Evolutionary conservation across 768 basidiomycete genomes (phyloP).

Genomic region (Clavaria fumosa): DNA sequence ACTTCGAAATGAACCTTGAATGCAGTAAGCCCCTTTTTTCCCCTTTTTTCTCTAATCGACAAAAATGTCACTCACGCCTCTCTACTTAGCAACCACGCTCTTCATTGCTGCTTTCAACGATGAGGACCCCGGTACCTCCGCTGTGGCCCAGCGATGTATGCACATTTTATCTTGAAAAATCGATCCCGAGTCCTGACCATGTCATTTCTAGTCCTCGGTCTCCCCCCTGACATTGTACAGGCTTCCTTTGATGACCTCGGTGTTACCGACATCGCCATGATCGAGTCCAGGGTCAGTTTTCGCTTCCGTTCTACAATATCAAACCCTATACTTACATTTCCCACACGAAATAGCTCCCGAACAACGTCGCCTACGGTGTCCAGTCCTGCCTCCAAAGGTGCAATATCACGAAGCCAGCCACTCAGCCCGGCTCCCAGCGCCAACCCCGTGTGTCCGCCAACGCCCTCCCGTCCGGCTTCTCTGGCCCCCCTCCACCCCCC

Average conservation of each 20-base stretch:
- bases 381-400: constrained; percentile 9
- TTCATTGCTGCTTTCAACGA: constrained; percentile 11
- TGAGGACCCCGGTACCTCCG: constrained; percentile 9
- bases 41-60: too few species aligned
- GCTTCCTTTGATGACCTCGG: constrained; percentile 11
- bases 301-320: constrained; percentile 2
- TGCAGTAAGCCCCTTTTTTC: constrained; percentile 9
- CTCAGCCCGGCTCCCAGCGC: constrained; percentile 7
- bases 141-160: constrained; percentile 12
- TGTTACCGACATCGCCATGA: constrained; percentile 8
- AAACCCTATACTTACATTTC: neutral
- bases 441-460: constrained; percentile 5
- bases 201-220: constrained; percentile 10
- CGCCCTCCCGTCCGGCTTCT: constrained; percentile 8
- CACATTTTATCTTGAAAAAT: neutral
- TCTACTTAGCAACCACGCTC: constrained; percentile 11
- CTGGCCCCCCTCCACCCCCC: neutral
- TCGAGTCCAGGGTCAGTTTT: constrained; percentile 12
- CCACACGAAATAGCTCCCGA: constrained; percentile 5
- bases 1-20: constrained; percentile 12
- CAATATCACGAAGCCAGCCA: constrained; percentile 10
- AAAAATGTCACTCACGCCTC: too few species aligned
- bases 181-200: neutral
- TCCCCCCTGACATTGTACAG: constrained; percentile 11
- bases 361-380: constrained; percentile 8